These are phyloP conservation scores for Chionographis japonica DNA, from an alignment of 106 monocot genomes.

Conservation along the genomic window DNA sequence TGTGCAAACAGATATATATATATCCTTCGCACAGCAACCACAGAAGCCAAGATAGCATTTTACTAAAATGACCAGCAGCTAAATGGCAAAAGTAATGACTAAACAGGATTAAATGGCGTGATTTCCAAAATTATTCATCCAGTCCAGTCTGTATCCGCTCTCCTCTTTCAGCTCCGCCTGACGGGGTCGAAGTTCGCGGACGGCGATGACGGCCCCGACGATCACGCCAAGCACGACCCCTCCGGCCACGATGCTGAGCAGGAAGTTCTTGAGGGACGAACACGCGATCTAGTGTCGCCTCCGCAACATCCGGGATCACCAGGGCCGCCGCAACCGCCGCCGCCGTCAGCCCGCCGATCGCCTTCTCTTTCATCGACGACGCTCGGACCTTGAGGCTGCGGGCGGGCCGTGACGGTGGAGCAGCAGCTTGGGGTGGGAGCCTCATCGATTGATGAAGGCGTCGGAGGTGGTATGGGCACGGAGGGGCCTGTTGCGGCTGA, in stretches of 20 bases:
- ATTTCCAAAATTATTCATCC: too few relatives aligned
- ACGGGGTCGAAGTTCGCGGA: slow-evolving; percentile 36
- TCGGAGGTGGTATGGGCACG: too few relatives aligned
- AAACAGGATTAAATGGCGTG: too few relatives aligned
- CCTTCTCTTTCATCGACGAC: slow-evolving; percentile 11
- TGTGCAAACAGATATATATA: too few relatives aligned
- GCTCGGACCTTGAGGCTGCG: not conserved
- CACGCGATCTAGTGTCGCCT: too few relatives aligned
- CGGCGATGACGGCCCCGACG: slow-evolving; percentile 23
- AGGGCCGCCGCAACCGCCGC: slow-evolving; percentile 26
- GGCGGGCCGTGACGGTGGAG: not conserved
- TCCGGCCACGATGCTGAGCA: slow-evolving; percentile 31
- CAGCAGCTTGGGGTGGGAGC: not conserved
- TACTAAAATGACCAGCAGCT: too few relatives aligned
- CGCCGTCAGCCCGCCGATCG: slow-evolving; percentile 23
- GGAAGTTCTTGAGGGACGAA: slow-evolving; percentile 37
- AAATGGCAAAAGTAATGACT: too few relatives aligned
- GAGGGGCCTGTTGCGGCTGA: not conserved
- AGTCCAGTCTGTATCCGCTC: too few relatives aligned
- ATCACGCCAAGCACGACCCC: slow-evolving; percentile 17
- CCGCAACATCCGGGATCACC: slow-evolving; percentile 26
- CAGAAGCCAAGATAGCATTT: too few relatives aligned
- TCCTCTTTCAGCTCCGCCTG: slow-evolving; percentile 9
- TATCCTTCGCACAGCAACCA: too few relatives aligned
- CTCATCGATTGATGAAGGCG: not conserved